Percentiles rank a stretch among this genome's conserved stretches.
These are phyloP conservation scores for Rubus parviflorus DNA, from an alignment of 306 rosid genomes.

Conservation along the genomic window DNA sequence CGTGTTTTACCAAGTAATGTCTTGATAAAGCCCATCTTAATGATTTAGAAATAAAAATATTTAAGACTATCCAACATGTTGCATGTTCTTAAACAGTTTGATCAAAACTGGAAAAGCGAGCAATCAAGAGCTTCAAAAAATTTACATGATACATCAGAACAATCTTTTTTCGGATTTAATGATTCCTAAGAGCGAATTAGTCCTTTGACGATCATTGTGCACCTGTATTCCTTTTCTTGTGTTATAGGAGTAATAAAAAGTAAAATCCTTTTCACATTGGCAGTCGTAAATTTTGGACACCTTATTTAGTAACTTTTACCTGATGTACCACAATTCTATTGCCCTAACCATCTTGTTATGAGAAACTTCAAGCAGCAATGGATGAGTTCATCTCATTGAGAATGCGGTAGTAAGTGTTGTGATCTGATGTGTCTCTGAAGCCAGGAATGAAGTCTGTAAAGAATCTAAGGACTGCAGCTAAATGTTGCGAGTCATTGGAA, in stretches of 20 bases:
- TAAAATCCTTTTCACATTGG: not conserved
- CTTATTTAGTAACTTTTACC: not conserved
- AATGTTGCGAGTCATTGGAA: slow-evolving; percentile 65
- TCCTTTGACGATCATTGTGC: not conserved
- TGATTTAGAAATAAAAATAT: not conserved
- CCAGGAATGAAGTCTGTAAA: slow-evolving; percentile 75
- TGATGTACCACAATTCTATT: not conserved
- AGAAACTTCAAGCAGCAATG: slow-evolving; percentile 47
- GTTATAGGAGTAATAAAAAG: not conserved
- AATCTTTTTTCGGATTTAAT: too few relatives aligned
- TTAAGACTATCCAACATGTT: not conserved
- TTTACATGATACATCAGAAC: too few relatives aligned
- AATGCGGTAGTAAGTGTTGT: slow-evolving; percentile 63
- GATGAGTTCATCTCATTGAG: slow-evolving; percentile 73
- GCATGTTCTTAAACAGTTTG: not conserved
- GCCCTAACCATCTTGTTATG: not conserved
- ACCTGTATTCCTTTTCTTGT: not conserved
- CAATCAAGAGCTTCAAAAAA: not conserved
- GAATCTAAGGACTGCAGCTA: slow-evolving; percentile 88
- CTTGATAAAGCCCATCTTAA: not conserved
- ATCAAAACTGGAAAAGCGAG: not conserved
- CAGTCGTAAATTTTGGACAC: not conserved
- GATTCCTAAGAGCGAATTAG: too few relatives aligned
- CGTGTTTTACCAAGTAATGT: not conserved
- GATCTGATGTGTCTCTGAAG: slow-evolving; percentile 64